Evolutionary conservation across 2,329 filamentous ascomycete species (phyloP), one percentile per base, ranked within the genome.

Genomic region (Arthrobotrys iridis): DNA sequence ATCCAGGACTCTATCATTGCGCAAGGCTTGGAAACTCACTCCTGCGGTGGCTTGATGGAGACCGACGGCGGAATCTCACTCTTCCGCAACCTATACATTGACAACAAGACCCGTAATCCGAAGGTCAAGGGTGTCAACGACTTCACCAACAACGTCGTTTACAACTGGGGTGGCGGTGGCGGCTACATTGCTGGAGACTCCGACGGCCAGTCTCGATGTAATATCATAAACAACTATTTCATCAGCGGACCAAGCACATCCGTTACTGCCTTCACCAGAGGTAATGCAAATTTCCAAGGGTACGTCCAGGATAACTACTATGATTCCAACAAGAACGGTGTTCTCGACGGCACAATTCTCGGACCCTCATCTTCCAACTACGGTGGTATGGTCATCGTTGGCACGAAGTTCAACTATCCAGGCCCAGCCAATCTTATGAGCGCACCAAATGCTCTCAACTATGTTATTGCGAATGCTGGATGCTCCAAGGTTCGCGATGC

Each of bases 211-310:
- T 86, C 84, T 60, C 82, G 84, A 55, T 85, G 83, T 3, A 86
- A 88, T 74, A 85, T 88, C 65, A 82, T 87, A 60, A 85, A 85
- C 72, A 88, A 88, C 80, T 87, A 88, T 79, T 88, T 87, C 80
- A 85, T 88, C 72, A 84, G 83, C 1, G 86, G 86, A 0, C 86
- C 86, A 0, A 83, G 81, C 48, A 87, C 86, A 2, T 83, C 80
- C 24, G 83, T 84, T 1, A 82, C 84, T 0, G 84, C 85, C 0
- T 88, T 87, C 76, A 87, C 85, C 0, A 83, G 85, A n/a, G 85
- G 86, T n/a, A 87, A 87, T 65, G 81, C 79, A 1, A 84, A 85
- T 57, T 87, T 87, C 80, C 84, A 85, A 41, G 86, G 83, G 13
- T 87, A 86, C 46, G 85, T 86, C 10, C 82, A 84, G 50, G 82